Percentiles rank a stretch among this genome's conserved stretches.
These are phyloP conservation scores for Lactarius sanguifluus DNA, from an alignment of 768 basidiomycete species.

Conservation along the genomic window DNA sequence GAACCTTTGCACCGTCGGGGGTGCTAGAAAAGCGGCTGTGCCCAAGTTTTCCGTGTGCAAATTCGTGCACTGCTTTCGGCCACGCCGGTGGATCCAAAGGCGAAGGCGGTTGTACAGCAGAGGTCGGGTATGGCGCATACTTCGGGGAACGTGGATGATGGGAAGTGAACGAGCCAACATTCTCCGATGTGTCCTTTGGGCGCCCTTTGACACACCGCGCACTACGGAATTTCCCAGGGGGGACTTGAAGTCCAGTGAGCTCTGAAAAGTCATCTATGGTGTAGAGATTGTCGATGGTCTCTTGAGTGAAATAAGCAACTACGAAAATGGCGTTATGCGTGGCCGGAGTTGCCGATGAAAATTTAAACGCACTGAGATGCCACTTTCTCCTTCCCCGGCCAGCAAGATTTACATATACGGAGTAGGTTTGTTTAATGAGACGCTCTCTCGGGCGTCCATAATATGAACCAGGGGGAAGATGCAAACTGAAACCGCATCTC, in stretches of 20 bases:
- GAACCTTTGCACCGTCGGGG: constrained; percentile 32
- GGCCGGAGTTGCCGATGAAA: constrained; percentile 1
- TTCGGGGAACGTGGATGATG: constrained; percentile 22
- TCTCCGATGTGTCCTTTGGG: constrained; percentile 21
- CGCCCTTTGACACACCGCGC: constrained; percentile 37
- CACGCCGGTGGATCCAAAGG: constrained; percentile 27
- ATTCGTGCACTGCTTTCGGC: constrained; percentile 25
- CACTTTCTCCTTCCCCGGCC: constrained; percentile 68
- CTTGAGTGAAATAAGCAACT: constrained; percentile 43
- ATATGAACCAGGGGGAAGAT: constrained; percentile 31
- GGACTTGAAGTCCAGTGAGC: constrained; percentile 35
- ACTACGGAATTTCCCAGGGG: constrained; percentile 37
- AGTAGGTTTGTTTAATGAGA: constrained; percentile 79
- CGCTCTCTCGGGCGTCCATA: constrained; percentile 42
- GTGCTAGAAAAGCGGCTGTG: constrained; percentile 26
- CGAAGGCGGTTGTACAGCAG: constrained; percentile 19
- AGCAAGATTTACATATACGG: constrained; percentile 65
- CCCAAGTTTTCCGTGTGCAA: constrained; percentile 25
- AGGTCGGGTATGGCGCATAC: constrained; percentile 24
- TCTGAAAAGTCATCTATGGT: constrained; percentile 39
- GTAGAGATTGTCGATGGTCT: constrained; percentile 34
- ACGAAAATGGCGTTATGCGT: constrained; percentile 11
- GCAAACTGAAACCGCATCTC: constrained; percentile 32
- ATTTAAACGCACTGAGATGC: constrained; percentile 64
- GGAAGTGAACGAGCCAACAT: constrained; percentile 18